Evolutionary conservation across 495 filamentous ascomycete species (phyloP).

Genomic region (Hypoxylon crocopeplum): DNA sequence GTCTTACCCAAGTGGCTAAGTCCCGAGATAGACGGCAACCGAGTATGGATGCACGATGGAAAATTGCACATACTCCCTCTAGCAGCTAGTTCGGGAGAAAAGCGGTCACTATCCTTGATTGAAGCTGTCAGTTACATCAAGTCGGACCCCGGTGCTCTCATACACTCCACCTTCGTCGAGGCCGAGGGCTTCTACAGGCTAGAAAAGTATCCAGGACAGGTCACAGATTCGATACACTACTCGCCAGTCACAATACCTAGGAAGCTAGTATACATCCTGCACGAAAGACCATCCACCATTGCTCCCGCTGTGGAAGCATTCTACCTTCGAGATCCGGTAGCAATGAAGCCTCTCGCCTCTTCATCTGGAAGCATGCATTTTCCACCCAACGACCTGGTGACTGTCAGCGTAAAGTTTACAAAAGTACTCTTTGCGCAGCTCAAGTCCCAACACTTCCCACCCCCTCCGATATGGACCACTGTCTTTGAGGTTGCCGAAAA

Average conservation of each 20-base stretch:
- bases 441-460: constrained; percentile 82
- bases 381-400: constrained; percentile 78
- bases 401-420: constrained; percentile 79
- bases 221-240: constrained; percentile 73
- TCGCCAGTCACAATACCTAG: constrained; percentile 76
- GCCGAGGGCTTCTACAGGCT: constrained; percentile 90
- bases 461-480: constrained; percentile 68
- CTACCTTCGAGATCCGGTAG: constrained; percentile 86
- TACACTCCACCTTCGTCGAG: constrained; percentile 75
- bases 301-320: constrained; percentile 89
- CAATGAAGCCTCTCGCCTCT: constrained; percentile 70
- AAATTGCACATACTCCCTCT: constrained; percentile 76
- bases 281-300: constrained; percentile 72
- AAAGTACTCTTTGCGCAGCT: constrained; percentile 90
- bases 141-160: constrained; percentile 57
- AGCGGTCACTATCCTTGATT: constrained; percentile 59
- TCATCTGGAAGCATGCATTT: constrained; percentile 58
- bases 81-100: constrained; percentile 31
- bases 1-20: constrained; percentile 88
- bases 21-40: constrained; percentile 85
- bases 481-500: constrained; percentile 37
- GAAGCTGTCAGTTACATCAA: constrained; percentile 67
- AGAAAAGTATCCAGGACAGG: constrained; percentile 78
- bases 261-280: constrained; percentile 80
- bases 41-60: constrained; percentile 82